phyloP scores from a whole-genome alignment of 2,329 filamentous ascomycete genomes.

The Scytalidium lignicola region DNA sequence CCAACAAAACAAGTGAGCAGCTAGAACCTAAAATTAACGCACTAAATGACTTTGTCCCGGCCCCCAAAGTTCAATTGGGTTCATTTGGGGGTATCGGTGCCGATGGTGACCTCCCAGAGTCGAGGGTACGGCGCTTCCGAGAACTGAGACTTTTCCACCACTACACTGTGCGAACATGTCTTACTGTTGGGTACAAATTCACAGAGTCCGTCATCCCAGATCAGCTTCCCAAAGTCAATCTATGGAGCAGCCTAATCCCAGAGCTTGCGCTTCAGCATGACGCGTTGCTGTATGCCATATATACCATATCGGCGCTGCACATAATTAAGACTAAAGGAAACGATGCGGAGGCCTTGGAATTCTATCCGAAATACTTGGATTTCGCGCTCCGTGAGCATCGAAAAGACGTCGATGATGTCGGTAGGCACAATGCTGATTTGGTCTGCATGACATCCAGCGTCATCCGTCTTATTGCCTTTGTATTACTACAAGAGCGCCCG shows the following conservation, averaged over 20 bases:
- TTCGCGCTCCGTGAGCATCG: slow-evolving; percentile 13
- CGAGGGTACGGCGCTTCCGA: slow-evolving; percentile 10
- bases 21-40: neutral
- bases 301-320: slow-evolving; percentile 16
- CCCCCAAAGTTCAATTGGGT: slow-evolving; percentile 1
- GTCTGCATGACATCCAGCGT: slow-evolving; percentile 13
- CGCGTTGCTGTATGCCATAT: slow-evolving; percentile 14
- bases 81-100: neutral
- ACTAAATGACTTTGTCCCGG: neutral
- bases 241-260: slow-evolving; percentile 6
- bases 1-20: neutral
- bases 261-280: slow-evolving; percentile 14
- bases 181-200: slow-evolving; percentile 4
- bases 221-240: neutral
- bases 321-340: slow-evolving; percentile 9
- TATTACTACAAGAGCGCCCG: slow-evolving; percentile 10
- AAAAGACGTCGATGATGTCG: slow-evolving; percentile 10
- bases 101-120: slow-evolving; percentile 7
- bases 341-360: slow-evolving; percentile 5
- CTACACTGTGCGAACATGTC: slow-evolving; percentile 12
- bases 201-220: slow-evolving; percentile 1
- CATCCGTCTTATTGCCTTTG: slow-evolving; percentile 13
- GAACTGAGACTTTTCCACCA: slow-evolving; percentile 19
- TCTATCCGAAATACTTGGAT: slow-evolving; percentile 13
- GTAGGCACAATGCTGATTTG: slow-evolving; percentile 12